Evolutionary conservation across 2,329 filamentous ascomycete genomes (phyloP), one percentile per base, ranked within the genome.

Genomic region (Albifimbria verrucaria): DNA sequence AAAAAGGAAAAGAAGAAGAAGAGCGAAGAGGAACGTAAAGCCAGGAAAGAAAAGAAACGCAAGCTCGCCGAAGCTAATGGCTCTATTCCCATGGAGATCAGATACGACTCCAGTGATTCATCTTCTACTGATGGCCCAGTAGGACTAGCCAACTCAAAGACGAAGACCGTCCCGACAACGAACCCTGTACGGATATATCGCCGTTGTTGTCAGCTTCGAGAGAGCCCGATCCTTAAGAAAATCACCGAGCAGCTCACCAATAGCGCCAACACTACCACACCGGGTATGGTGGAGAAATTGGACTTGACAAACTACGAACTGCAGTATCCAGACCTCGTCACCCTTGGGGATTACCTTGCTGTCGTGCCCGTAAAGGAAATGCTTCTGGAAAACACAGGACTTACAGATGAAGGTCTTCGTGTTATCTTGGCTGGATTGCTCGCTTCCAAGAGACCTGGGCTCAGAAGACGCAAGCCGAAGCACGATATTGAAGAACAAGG

Each of bases 1-100:
- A 97, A 95, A 72, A 94, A 91, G 70, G 92, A 97, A 66, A 97
- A 96, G 78, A 97, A 97, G 74, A 96, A 96, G 75, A 86, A 88
- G 59, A 96, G 90, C 41, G 93, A 97, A 67, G 92, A 93, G 55
- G 93, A 97, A 70, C 81, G 92, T 42, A 96, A 95, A 67, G 90
- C 94, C 55, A 84, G 92, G 51, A 96, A 95, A 68, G 92, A 97
- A 71, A 90, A 90, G 71, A 93, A 90, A 67, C 81, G 91, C 57
- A 85, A 84, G 65, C 84, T 90, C 61, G 93, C 92, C 22, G 90
- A 96, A 66, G 90, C 90, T 53, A 96, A 94, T 67, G 93, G 93
- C 9, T 83, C 84, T 9, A 83, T 96, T 53, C 93, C 92, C 2
- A 83, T 96, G 68, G 92, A 97, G 68, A 77, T 97, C 50, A 83